Evolutionary conservation across 1,284 basidiomycete species (phyloP), one percentile per base, ranked within the genome.

Genomic region (Mycena citricolor): DNA sequence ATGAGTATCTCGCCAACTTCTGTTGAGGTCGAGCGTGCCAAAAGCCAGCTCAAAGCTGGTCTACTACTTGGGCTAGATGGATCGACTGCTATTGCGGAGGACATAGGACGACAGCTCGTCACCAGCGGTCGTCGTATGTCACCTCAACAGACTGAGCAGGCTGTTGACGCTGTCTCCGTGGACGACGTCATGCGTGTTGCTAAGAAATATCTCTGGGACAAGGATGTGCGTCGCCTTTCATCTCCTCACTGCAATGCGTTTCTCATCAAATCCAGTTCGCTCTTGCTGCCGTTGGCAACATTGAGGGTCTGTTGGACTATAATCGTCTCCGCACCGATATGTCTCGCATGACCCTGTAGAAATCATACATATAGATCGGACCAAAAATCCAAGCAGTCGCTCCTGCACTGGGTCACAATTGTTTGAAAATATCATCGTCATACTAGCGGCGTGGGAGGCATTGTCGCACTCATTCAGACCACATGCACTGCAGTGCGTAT

Each of bases 181-280:
- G 86, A 81, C n/a, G 94, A 97, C 66, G 94, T 99, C 68, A 88
- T 91, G 75, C 81, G 90, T 31, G 92, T 94, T 51, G 95, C 95
- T 36, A 84, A 91, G 71, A 95, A 94, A 73, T 97, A 97, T 69
- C 76, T 98, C 23, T 98, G 94, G 93, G 95, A 97, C 68, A 87
- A 87, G 67, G 91, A 94, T 67, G 86, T 88, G 60, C 59, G 84
- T 76, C n/a, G 5, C 26, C 51, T 51, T 52, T 36, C 36, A 49
- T 16, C 41, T 19, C 17, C 22, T 32, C 4, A 11, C 32, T 25
- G 8, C 33, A 32, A n/a, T 22, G 11, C 39, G 14, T 32, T 29
- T 42, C 32, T 44, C 25, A 31, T 29, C 20, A 30, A 38, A 36
- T 62, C 50, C 49, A 91, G 84, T 76, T 94, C 56, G 82, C 90